Evolutionary conservation across 352 stramenopile genomes (phyloP).

Genomic region (Pythium folliculosum): DNA sequence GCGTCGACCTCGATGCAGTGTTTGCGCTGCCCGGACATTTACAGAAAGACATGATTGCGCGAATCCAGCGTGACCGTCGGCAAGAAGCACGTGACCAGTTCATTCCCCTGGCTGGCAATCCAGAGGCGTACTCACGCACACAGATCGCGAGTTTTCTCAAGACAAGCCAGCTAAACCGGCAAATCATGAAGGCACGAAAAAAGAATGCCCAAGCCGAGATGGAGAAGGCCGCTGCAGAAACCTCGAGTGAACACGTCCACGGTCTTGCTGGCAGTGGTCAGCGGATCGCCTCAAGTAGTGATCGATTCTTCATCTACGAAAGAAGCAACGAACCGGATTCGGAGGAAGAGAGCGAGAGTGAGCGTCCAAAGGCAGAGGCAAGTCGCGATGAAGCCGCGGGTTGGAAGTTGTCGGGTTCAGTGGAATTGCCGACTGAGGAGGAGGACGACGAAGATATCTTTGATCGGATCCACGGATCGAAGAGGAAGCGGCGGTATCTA

Average conservation of each 20-base stretch:
- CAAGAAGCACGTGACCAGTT: slow-evolving; percentile 94
- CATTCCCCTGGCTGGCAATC: slow-evolving; percentile 94
- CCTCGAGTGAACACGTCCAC: slow-evolving; percentile 5
- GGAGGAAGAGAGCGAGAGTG: slow-evolving; percentile 19
- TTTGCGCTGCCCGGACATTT: slow-evolving; percentile 86
- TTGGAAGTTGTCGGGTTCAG: slow-evolving; percentile 2
- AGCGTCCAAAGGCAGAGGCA: neutral
- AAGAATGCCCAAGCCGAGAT: slow-evolving; percentile 62
- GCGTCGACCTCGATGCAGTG: slow-evolving; percentile 86
- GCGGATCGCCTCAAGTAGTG: slow-evolving; percentile 79
- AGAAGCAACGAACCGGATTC: slow-evolving; percentile 31
- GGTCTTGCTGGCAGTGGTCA: slow-evolving; percentile 42
- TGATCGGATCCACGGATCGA: slow-evolving; percentile 25
- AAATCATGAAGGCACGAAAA: slow-evolving; percentile 56
- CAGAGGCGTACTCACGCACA: slow-evolving; percentile 93
- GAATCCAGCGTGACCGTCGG: slow-evolving; percentile 86
- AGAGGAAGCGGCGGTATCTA: slow-evolving; percentile 20
- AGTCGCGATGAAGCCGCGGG: neutral
- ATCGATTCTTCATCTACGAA: slow-evolving; percentile 76
- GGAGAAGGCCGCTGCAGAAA: slow-evolving; percentile 32
- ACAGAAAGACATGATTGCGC: slow-evolving; percentile 92
- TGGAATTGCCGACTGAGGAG: slow-evolving; percentile 5
- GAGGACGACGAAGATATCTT: slow-evolving; percentile 29
- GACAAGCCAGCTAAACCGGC: slow-evolving; percentile 88
- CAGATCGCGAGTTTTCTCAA: slow-evolving; percentile 96